Percentiles rank a stretch among this genome's conserved stretches.
Conservation (phyloP, 1,139 yeast genomes). For the Yamadazyma trypodendri region DNA sequence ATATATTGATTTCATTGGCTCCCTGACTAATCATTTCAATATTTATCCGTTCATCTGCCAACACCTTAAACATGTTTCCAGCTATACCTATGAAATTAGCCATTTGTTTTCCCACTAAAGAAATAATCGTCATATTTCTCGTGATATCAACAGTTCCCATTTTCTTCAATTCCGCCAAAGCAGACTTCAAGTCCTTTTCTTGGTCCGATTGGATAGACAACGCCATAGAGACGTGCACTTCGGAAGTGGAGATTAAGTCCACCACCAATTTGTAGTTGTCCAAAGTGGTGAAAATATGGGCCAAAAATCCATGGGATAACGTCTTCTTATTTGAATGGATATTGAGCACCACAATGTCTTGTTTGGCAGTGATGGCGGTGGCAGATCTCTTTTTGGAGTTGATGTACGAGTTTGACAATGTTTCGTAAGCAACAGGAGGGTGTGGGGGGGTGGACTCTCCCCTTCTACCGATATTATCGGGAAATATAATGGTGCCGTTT, state of each 20-base stretch:
- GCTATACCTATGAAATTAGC: conserved; percentile 96
- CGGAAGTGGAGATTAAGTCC: conserved; percentile 93
- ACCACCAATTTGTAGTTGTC: conserved; percentile 87
- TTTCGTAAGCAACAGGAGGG: conserved; percentile 78
- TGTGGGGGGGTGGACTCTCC: conserved; percentile 94
- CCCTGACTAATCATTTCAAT: conserved; percentile 99
- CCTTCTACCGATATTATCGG: conserved; percentile 79
- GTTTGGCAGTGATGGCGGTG: conserved; percentile 95
- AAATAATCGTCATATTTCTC: conserved; percentile 82
- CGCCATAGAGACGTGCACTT: conserved; percentile 98
- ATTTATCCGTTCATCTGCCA: conserved; percentile 89
- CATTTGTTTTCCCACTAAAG: conserved; percentile 96
- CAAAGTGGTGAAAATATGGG: conserved; percentile 81
- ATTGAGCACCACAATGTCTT: conserved; percentile 86
- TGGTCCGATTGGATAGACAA: conserved; percentile 70
- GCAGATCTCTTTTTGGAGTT: conserved; percentile 70
- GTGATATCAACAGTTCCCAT: conserved; percentile 90
- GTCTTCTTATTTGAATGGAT: conserved; percentile 93
- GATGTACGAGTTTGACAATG: conserved; percentile 45
- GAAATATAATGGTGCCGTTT: conserved; percentile 88
- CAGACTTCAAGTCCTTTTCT: conserved; percentile 59
- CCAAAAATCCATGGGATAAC: conserved; percentile 91
- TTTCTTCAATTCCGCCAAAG: conserved; percentile 71
- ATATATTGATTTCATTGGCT: conserved; percentile 94
- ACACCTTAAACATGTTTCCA: conserved; percentile 91